Evolutionary conservation across 495 filamentous ascomycete genomes (phyloP).

Genomic region (Aspergillus bertholletiae): DNA sequence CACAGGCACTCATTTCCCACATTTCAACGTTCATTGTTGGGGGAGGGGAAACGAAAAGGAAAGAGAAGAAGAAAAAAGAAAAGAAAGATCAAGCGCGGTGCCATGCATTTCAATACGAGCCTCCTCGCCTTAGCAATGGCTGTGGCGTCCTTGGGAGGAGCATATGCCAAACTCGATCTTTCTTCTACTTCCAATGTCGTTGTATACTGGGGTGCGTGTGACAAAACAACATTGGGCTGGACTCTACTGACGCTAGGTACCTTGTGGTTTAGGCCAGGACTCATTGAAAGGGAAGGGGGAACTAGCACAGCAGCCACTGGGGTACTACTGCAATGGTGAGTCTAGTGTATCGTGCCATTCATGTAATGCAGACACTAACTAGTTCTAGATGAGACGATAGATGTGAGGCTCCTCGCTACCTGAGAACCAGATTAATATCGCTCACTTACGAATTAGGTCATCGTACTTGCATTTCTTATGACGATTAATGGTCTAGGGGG

Average conservation of each 20-base stretch:
- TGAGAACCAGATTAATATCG: not conserved
- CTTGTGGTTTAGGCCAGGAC: constrained; percentile 50
- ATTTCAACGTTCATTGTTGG: not conserved
- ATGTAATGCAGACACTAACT: not conserved
- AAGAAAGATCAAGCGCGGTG: too few species aligned
- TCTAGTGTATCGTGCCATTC: not conserved
- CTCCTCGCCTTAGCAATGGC: constrained; percentile 25
- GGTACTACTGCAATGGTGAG: constrained; percentile 58
- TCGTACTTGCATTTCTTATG: constrained; percentile 60
- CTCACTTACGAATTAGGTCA: constrained; percentile 36
- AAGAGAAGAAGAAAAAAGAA: too few species aligned
- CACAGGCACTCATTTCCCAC: not conserved
- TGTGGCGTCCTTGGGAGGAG: constrained; percentile 28
- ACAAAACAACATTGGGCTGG: not conserved
- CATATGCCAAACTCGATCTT: constrained; percentile 41
- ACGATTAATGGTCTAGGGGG: constrained; percentile 46
- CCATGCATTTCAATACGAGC: constrained; percentile 26
- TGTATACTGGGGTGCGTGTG: constrained; percentile 57
- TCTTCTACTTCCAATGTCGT: constrained; percentile 48
- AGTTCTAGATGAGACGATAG: constrained; percentile 31
- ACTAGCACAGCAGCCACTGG: constrained; percentile 50
- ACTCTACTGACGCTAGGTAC: not conserved
- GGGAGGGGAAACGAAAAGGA: too few species aligned
- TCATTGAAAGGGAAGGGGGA: constrained; percentile 44
- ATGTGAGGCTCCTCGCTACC: constrained; percentile 22